Evolutionary conservation across 441 rosid species (phyloP).

Genomic region (Omphalea diandra): DNA sequence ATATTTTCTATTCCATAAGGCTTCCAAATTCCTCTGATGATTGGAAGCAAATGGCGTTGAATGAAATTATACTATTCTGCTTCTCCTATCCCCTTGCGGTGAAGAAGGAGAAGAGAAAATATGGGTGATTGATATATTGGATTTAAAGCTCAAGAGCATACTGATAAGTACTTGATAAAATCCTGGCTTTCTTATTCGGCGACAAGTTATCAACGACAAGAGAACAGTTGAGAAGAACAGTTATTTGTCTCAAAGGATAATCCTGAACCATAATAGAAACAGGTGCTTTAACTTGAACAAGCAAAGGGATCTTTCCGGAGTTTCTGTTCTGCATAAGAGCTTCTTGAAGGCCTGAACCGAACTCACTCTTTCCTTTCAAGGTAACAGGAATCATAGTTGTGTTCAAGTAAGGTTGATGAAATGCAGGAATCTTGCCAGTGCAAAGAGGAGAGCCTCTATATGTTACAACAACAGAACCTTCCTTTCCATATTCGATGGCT

Average conservation of each 20-base stretch:
- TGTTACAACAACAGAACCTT: constrained; percentile 32
- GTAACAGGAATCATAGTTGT: constrained; percentile 23
- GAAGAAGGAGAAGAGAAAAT: not conserved
- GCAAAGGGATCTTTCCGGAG: constrained; percentile 40
- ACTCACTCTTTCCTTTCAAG: constrained; percentile 39
- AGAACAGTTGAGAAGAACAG: constrained; percentile 35
- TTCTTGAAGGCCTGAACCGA: constrained; percentile 39
- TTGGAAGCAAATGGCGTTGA: constrained; percentile 5
- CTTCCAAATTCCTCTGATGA: constrained; percentile 6
- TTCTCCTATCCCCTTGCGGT: not conserved
- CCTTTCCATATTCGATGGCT: constrained; percentile 38
- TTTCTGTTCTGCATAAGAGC: constrained; percentile 31
- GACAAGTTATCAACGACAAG: constrained; percentile 50
- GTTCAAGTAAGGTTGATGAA: constrained; percentile 33
- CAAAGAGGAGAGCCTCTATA: constrained; percentile 37
- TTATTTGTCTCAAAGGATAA: constrained; percentile 33
- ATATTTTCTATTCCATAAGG: too few relatives aligned
- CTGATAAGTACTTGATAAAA: constrained; percentile 33
- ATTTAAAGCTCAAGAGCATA: constrained; percentile 27
- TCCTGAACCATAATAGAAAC: constrained; percentile 31
- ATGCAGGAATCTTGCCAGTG: constrained; percentile 44
- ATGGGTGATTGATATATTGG: too few relatives aligned
- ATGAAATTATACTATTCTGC: not conserved
- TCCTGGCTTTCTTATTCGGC: constrained; percentile 30
- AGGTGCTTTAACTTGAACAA: constrained; percentile 40